Percentiles rank a stretch among this genome's conserved stretches.
Conservation (phyloP, 176 grass and related monocot species). For the Otatea glauca region DNA sequence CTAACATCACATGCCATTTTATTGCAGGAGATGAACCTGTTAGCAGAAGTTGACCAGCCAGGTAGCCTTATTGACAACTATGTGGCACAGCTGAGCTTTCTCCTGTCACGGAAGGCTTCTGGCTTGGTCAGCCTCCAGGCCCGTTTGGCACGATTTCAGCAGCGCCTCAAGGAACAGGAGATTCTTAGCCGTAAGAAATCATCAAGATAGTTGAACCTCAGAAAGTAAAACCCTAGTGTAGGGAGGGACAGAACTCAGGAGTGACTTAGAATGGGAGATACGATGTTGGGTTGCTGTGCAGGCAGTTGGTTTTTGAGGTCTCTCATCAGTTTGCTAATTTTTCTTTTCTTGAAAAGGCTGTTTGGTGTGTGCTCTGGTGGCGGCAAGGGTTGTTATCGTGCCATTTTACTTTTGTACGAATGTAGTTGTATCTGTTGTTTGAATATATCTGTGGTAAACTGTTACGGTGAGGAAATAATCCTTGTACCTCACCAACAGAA, state of each 20-base stretch:
- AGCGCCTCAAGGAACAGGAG: slow-evolving; percentile 83
- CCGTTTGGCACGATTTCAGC: slow-evolving; percentile 76
- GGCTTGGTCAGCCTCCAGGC: slow-evolving; percentile 85
- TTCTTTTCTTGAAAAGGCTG: slow-evolving; percentile 30
- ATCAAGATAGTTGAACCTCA: slow-evolving; percentile 26
- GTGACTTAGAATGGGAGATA: background rate
- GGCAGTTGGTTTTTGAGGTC: slow-evolving; percentile 40
- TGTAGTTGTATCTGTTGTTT: slow-evolving; percentile 47
- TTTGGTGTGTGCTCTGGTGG: slow-evolving; percentile 37
- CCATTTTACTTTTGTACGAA: slow-evolving; percentile 41
- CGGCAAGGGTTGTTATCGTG: slow-evolving; percentile 37
- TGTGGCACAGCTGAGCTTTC: slow-evolving; percentile 79
- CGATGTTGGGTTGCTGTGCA: background rate
- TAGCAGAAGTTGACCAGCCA: slow-evolving; percentile 86
- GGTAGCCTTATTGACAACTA: slow-evolving; percentile 87
- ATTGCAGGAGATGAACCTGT: slow-evolving; percentile 88
- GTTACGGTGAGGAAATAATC: slow-evolving; percentile 1
- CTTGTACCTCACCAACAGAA: slow-evolving; percentile 16
- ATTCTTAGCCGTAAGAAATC: slow-evolving; percentile 79
- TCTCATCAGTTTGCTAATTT: slow-evolving; percentile 28
- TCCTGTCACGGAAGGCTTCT: slow-evolving; percentile 76
- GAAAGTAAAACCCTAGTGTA: background rate
- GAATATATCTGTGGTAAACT: slow-evolving; percentile 20
- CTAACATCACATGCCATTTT: slow-evolving; percentile 3
- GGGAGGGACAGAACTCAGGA: background rate